Base-by-base conservation (phyloP, 345 rosid species). In the Cardamine resedifolia region DNA sequence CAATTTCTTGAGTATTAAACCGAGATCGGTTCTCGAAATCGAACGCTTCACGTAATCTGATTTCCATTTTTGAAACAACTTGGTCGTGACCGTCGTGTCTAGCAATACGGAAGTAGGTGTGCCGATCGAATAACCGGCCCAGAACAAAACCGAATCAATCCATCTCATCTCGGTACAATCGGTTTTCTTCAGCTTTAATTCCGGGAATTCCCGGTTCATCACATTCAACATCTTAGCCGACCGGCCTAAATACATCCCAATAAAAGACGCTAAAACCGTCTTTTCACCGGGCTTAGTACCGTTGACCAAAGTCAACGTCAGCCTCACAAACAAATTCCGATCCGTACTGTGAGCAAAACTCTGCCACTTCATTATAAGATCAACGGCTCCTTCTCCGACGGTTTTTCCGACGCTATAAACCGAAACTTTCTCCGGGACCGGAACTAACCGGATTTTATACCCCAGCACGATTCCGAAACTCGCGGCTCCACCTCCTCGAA, bases 81-180 rank as follows among this genome's bases (percentile, higher is more conserved):
- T 11, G 0, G n/a, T 2, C 1, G 43, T 2, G 0, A 70, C 66
- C 1, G 24, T 53, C 34, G 79, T 69, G 19, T 77, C 51, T 0
- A 84, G 77, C 38, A 88, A 7, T 26, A 75, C 77, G 5, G 78
- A 74, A 6, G 21, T 52, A 0, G 81, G 51, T n/a, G 79, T 72
- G 5, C 77, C 84, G 0, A n/a, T 12, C 0, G 81, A 68, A 24
- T 50, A 64, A 56, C 55, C 70, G 0, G 55, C 66, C 85, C 84
- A 83, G 31, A 70, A 82, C 18, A 84, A 7, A 4, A 77, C 71
- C 2, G 91, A 82, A 11, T 82, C 52, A 10, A 84, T 58, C 95
- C 95, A 91, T 34, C 82, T 87, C 77, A 77, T 78, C 63, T 85
- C 92, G 5, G 3, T 74, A 69, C 90, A 85, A 20, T 88, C 84